A percentile compares a stretch with the other conserved stretches of the same genome.
phyloP scores from a whole-genome alignment of 345 rosid genomes.

The Camelina neglecta region DNA sequence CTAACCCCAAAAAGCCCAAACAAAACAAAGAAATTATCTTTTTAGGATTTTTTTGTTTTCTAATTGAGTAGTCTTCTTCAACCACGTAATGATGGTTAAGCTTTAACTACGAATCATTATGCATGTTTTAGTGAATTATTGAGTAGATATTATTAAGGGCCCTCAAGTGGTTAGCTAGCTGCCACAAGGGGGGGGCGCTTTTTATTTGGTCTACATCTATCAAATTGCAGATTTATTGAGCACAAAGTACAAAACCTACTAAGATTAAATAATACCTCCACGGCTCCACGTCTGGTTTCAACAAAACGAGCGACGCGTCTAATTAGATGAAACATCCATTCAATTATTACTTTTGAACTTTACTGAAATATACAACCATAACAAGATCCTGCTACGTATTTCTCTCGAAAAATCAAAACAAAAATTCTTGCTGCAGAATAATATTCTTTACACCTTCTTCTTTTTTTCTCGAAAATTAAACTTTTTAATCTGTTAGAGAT shows the following conservation, averaged over 20 bases:
- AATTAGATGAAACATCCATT: constrained; percentile 28
- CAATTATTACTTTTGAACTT: neutral
- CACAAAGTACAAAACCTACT: neutral
- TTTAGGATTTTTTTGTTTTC: neutral
- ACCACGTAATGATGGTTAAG: constrained; percentile 25
- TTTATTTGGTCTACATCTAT: constrained; percentile 9
- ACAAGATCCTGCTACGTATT: neutral
- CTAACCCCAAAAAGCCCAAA: neutral
- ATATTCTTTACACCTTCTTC: neutral
- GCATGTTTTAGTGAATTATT: constrained; percentile 36
- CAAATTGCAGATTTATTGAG: constrained; percentile 13
- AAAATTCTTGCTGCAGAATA: constrained; percentile 4
- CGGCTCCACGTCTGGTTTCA: constrained; percentile 9
- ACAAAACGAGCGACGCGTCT: constrained; percentile 26
- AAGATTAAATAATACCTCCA: neutral
- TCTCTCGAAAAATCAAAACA: constrained; percentile 5
- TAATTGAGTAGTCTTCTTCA: constrained; percentile 25
- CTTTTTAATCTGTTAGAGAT: constrained; percentile 18
- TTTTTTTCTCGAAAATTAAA: constrained; percentile 13
- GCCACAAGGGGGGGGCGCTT: constrained; percentile 24
- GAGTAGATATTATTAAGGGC: constrained; percentile 26
- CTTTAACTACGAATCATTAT: constrained; percentile 36
- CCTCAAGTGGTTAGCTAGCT: constrained; percentile 25
- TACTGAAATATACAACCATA: neutral
- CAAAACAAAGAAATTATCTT: neutral